Conservation (phyloP, 2,329 filamentous ascomycete genomes). For the Botrytis deweyae region DNA sequence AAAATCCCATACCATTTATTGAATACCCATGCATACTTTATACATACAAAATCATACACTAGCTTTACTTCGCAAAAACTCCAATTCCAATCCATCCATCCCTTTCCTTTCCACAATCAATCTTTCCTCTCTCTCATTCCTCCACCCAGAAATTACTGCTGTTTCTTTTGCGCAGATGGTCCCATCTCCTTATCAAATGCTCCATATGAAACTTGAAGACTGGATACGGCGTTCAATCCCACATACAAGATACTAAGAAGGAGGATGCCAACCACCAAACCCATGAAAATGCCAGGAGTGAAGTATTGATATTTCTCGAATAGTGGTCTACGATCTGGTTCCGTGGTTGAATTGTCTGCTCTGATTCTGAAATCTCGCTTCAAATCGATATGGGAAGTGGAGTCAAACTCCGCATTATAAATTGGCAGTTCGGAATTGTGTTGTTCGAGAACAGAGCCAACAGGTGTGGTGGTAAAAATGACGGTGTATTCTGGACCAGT, state of each 20-base stretch:
- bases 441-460: neutral
- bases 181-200: conserved; percentile 97
- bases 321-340: conserved; percentile 53
- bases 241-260: conserved; percentile 76
- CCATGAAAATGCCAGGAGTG: conserved; percentile 89
- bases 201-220: conserved; percentile 85
- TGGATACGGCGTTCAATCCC: conserved; percentile 72
- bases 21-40: conserved; percentile 17
- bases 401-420: conserved; percentile 66
- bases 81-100: neutral
- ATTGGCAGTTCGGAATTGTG: neutral
- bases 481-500: conserved; percentile 62
- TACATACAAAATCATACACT: conserved; percentile 20
- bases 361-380: conserved; percentile 54
- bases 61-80: conserved; percentile 8
- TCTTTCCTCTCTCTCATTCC: neutral
- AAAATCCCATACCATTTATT: conserved; percentile 9
- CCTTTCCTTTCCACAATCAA: conserved; percentile 2
- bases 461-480: conserved; percentile 68
- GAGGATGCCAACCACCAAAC: conserved; percentile 66
- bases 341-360: conserved; percentile 46
- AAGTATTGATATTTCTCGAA: conserved; percentile 97
- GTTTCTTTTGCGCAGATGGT: conserved; percentile 83
- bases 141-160: conserved; percentile 44
- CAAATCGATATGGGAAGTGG: conserved; percentile 67